Conservation (phyloP, 257 asterid genomes). For the Solanum dulcamara region DNA sequence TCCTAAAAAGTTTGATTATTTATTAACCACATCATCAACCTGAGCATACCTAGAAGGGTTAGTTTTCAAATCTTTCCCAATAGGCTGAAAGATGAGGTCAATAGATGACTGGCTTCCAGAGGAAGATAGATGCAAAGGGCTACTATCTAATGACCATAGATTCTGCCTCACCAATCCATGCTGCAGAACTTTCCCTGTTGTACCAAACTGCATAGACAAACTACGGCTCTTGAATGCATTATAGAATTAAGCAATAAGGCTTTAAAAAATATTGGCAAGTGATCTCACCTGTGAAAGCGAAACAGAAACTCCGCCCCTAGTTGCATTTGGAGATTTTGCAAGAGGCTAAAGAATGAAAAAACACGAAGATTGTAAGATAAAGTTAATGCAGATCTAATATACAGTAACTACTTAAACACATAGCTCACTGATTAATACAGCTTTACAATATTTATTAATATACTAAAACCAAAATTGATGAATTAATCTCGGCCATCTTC, state of each 20-base stretch:
- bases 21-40: neutral
- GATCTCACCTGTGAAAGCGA: slow-evolving; percentile 57
- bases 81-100: slow-evolving; percentile 52
- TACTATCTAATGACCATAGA: slow-evolving; percentile 55
- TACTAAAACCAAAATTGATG: neutral
- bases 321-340: slow-evolving; percentile 38
- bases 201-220: slow-evolving; percentile 22
- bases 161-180: slow-evolving; percentile 64
- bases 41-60: slow-evolving; percentile 59
- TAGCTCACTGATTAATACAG: neutral
- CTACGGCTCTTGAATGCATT: neutral
- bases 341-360: neutral
- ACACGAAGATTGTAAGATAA: neutral
- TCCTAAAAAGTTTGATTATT: neutral
- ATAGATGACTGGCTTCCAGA: slow-evolving; percentile 42
- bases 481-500: neutral
- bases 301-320: slow-evolving; percentile 45
- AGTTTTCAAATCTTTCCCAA: slow-evolving; percentile 59
- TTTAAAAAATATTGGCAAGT: neutral
- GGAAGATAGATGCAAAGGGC: slow-evolving; percentile 55
- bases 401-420: neutral
- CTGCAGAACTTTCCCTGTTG: slow-evolving; percentile 51
- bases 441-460: neutral
- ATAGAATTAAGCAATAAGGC: slow-evolving; percentile 8
- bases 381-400: neutral